Base-by-base conservation (phyloP, 1,284 basidiomycete species). In the Neolentinus lepideus region DNA sequence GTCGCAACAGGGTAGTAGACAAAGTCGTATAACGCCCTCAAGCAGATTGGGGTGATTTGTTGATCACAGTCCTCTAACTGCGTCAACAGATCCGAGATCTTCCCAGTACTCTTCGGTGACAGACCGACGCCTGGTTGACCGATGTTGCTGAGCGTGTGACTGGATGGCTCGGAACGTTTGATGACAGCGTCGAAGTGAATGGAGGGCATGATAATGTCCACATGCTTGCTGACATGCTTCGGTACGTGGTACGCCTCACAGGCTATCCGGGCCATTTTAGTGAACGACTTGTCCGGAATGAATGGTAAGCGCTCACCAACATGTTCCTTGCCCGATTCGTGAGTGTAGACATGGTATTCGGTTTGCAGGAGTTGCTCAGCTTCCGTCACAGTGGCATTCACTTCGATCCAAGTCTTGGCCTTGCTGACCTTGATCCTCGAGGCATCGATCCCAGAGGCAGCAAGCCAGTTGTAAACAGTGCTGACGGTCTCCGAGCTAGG, bases 181-280 rank as follows among this genome's bases (percentile, higher is more conserved):
- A 69, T 63, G 35, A 65, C 60, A 22, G 47, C 47, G 56, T 72
- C 68, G 59, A 80, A 80, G 62, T 80, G 75, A 25, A 80, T 66
- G 6, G 78, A 73, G 3, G 79, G 79, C 1, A 71, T 70, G 48
- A 81, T 69, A 47, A 81, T 59, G 54, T 79, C 78, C 58, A 81
- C 66, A 59, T 79, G 76, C 19, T 67, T 65, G 26, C 69, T 62
- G 53, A 81, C 63, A 54, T 76, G 69, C 25, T 63, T 63, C 0
- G 79, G 79, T 6, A 81, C 67, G 54, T 75, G 69, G 59, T 81
- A 81, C 36, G 65, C 62, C 33, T 72, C 67, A 62, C 75, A 76
- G 12, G 71, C 76, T 71, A 60, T 38, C 51, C 62, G 65, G 54
- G 60, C 55, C 43, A 21, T 21, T 12, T 52, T 26, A 52, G 51